Evolutionary conservation across 2,329 filamentous ascomycete genomes (phyloP), one percentile per base, ranked within the genome.

Genomic region (Venturia oleaginea): DNA sequence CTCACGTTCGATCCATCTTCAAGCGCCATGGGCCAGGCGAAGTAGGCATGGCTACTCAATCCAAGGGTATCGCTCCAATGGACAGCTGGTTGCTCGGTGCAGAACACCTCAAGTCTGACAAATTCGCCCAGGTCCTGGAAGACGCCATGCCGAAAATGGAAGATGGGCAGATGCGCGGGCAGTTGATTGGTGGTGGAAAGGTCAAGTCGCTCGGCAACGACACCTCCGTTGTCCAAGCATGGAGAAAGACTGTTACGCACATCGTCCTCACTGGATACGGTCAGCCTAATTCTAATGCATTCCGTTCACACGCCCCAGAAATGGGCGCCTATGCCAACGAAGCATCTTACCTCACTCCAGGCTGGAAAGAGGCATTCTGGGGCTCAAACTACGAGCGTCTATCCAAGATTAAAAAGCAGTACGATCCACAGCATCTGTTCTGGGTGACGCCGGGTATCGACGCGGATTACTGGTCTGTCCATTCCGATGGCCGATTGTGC

Each of bases 171-270:
- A 37, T 57, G 22, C 42, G 62, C n/a, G 64, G 64, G 15, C 60
- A 64, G 19, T n/a, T 64, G n/a, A 43, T 65, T n/a, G 61, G 61
- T 19, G 64, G 64, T 42, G 61, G 61, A 24, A 59, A 64, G 22
- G 30, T 65, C 15, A 27, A 17, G 17, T 37, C 40, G 6, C 30
- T 34, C 27, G 62, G 62, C 24, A 63, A 65, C 40, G 65, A 66
- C 32, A 67, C 63, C 48, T 71, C 74, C 8, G 72, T 76, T 27
- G 77, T 79, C 10, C 76, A 75, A 0, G 74, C 76, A 34, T 79
- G 75, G 67, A 72, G 78, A 59, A 79, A 78, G 67, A 73, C 75
- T 7, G 73, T 76, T n/a, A 69, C 76, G 4, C 77, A 81, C 62
- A 66, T 77, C 51, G 67, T 72, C 13, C 69, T 38, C 64, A 68